phyloP scores from a whole-genome alignment of 768 basidiomycete genomes.

The Termitomyces sp. region DNA sequence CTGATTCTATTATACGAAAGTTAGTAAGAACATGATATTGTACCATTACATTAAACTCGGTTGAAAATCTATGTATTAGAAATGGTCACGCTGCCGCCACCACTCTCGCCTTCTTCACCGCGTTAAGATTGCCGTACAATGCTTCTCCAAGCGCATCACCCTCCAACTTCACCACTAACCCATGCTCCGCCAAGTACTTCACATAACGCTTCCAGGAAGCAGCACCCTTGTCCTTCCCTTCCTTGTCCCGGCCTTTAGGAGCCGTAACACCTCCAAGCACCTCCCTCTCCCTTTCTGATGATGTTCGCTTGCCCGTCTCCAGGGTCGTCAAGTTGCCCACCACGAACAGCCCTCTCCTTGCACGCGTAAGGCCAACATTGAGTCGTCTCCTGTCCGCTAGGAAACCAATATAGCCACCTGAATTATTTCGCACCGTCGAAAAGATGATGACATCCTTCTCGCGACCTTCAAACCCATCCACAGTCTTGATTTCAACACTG shows the following conservation, averaged over 20 bases:
- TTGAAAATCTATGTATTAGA: background rate
- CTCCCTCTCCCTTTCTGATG: constrained; percentile 19
- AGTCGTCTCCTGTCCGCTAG: constrained; percentile 81
- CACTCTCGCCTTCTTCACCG: constrained; percentile 14
- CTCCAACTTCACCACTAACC: constrained; percentile 49
- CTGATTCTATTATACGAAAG: background rate
- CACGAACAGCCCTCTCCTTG: constrained; percentile 81
- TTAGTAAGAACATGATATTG: background rate
- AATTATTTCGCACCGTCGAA: constrained; percentile 86
- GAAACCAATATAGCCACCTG: constrained; percentile 79
- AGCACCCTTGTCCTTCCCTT: constrained; percentile 38
- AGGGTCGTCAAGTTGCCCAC: constrained; percentile 73
- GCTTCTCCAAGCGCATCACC: constrained; percentile 42
- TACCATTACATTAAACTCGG: constrained; percentile 1
- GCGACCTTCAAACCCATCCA: constrained; percentile 92
- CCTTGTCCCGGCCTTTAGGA: constrained; percentile 2
- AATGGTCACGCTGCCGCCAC: constrained; percentile 5
- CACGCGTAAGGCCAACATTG: constrained; percentile 90
- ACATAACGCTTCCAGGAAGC: constrained; percentile 65
- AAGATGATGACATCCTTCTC: constrained; percentile 94
- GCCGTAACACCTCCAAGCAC: background rate
- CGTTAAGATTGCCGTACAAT: constrained; percentile 38
- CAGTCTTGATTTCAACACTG: constrained; percentile 84
- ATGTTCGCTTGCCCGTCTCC: constrained; percentile 39
- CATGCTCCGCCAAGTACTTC: constrained; percentile 49